These are phyloP conservation scores for Chrysanthemum makinoi DNA, from an alignment of 129 eudicot genomes.

Conservation along the genomic window DNA sequence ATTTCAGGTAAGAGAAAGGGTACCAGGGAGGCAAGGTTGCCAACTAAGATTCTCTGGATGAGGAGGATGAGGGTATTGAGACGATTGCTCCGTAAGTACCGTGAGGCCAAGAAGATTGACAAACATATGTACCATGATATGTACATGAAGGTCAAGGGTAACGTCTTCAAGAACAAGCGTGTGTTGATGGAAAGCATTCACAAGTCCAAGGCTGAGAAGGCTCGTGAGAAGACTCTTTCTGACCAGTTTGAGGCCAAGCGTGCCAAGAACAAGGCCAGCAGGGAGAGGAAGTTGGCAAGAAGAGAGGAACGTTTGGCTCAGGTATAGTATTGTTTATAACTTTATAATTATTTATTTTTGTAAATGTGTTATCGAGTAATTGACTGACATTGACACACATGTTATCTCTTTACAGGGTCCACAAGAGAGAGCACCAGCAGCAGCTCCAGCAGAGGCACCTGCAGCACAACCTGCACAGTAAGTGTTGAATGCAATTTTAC, in stretches of 20 bases:
- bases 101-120: conserved; percentile 93
- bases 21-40: conserved; percentile 91
- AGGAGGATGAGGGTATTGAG: conserved; percentile 90
- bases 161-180: conserved; percentile 93
- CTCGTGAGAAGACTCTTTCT: conserved; percentile 86
- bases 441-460: conserved; percentile 33
- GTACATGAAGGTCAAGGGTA: conserved; percentile 98
- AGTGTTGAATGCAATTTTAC: conserved; percentile 22
- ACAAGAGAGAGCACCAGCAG: conserved; percentile 44
- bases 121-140: conserved; percentile 98
- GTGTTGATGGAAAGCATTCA: conserved; percentile 96
- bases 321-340: conserved; percentile 29
- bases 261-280: conserved; percentile 96
- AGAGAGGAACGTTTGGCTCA: conserved; percentile 90
- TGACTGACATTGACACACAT: not conserved
- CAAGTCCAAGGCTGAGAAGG: conserved; percentile 98
- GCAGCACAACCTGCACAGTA: conserved; percentile 50
- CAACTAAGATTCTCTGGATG: conserved; percentile 92
- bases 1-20: conserved; percentile 89
- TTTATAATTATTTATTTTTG: no score
- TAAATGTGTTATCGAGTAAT: not conserved
- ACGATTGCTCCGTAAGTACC: conserved; percentile 78
- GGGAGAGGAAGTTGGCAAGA: conserved; percentile 87
- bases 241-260: conserved; percentile 96
- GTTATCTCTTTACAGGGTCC: conserved; percentile 41